Evolutionary conservation across 768 basidiomycete genomes (phyloP), one percentile per base, ranked within the genome.

Genomic region (Calocybe gangraenosa): DNA sequence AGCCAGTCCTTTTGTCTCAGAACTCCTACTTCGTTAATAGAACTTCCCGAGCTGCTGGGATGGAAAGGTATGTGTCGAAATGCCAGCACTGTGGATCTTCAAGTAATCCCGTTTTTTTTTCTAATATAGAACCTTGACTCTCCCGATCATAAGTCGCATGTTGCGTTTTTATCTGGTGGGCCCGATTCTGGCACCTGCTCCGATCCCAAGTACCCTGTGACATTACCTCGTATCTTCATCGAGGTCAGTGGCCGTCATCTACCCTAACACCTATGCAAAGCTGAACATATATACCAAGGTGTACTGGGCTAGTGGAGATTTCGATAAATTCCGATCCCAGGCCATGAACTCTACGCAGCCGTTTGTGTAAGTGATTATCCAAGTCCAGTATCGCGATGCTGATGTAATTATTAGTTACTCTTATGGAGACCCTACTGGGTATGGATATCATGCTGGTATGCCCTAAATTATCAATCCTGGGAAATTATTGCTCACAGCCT

Each of bases 371-470:
- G 70, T 60, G 15, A 7, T 7, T 22, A 14, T 44, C 3, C 19
- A 19, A 8, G 11, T 30, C 40, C 37, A 43, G 20, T 28, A 21
- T 15, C 13, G 21, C 22, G 4, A 11, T 33, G 17, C 33, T 40
- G 28, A 38, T 44, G 34, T 15, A 1, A 33, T n/a, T 8, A 35
- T 33, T 47, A 74, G 73, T 5, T 73, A 56, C 51, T 54, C 81
- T 15, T 64, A 76, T 49, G 83, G 83, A 28, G 83, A 85, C 55
- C 70, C 73, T 9, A 82, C 79, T 30, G 81, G 81, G 8, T 79
- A 78, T 54, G 81, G 81, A 56, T 73, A 78, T 51, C 77, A 78
- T 57, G 77, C 71, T 22, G 78, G 75, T 75, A 48, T 34, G 69
- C 54, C 35, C 44, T 21, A 30, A 31, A 10, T 34, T 18, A 28